phyloP scores from a whole-genome alignment of 306 rosid genomes.

The Canavalia gladiata region DNA sequence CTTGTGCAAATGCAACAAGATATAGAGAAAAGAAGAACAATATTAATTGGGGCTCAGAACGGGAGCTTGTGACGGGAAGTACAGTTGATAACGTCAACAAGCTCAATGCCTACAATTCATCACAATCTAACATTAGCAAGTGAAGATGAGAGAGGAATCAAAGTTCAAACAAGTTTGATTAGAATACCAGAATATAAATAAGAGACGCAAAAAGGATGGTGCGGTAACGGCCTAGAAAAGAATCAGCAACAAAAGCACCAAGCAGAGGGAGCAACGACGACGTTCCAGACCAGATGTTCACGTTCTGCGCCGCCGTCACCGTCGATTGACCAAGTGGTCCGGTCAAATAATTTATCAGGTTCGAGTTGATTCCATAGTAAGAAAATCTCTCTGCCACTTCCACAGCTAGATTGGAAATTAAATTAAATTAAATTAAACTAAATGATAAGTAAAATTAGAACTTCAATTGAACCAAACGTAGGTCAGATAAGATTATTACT shows the following conservation, averaged over 20 bases:
- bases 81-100: slow-evolving; percentile 63
- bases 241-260: slow-evolving; percentile 65
- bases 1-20: slow-evolving; percentile 73
- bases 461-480: neutral
- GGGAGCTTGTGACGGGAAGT: slow-evolving; percentile 39
- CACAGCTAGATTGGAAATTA: slow-evolving; percentile 25
- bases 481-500: slow-evolving; percentile 38
- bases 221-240: slow-evolving; percentile 64
- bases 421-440: neutral
- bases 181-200: slow-evolving; percentile 58
- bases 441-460: neutral
- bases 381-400: slow-evolving; percentile 65
- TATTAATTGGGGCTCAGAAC: slow-evolving; percentile 48
- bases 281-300: slow-evolving; percentile 62
- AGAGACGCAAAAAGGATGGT: slow-evolving; percentile 55
- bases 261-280: slow-evolving; percentile 56
- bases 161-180: neutral
- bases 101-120: slow-evolving; percentile 61
- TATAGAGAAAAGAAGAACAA: slow-evolving; percentile 72
- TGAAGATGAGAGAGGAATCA: neutral
- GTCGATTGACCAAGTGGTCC: slow-evolving; percentile 60
- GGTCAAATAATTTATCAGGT: slow-evolving; percentile 60
- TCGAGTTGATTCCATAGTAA: slow-evolving; percentile 56
- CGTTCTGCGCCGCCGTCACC: slow-evolving; percentile 58
- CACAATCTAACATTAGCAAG: neutral